Percentiles rank a stretch among this genome's conserved stretches.
Conservation (phyloP, 2,329 filamentous ascomycete genomes). For the Talaromyces sp. region DNA sequence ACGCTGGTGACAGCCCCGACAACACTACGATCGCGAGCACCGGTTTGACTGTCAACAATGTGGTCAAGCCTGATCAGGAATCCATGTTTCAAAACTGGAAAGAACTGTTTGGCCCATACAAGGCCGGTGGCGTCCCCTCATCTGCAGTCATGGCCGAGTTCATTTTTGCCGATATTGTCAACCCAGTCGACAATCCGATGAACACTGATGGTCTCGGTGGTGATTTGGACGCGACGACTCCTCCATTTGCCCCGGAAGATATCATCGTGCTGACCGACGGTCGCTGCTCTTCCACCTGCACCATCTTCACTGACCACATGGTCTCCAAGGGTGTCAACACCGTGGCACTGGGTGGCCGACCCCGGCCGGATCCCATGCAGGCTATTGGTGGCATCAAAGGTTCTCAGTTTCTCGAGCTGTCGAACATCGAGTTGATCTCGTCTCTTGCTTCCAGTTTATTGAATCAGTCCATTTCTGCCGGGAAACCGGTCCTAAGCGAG, state of each 20-base stretch:
- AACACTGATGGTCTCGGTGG: constrained; percentile 19
- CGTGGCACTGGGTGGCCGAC: constrained; percentile 53
- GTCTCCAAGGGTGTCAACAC: constrained; percentile 41
- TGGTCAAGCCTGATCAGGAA: constrained; percentile 20
- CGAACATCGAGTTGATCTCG: constrained; percentile 15
- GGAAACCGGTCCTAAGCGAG: neutral
- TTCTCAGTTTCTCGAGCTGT: constrained; percentile 11
- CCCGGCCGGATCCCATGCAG: constrained; percentile 49
- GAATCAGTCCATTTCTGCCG: neutral
- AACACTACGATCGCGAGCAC: neutral
- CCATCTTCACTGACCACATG: constrained; percentile 17
- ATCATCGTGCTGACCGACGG: constrained; percentile 7
- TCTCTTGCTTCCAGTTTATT: neutral
- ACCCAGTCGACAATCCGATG: constrained; percentile 13
- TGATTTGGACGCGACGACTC: constrained; percentile 12
- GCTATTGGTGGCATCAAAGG: constrained; percentile 57
- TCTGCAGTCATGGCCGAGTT: constrained; percentile 21
- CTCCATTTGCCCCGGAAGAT: constrained; percentile 18
- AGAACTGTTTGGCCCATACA: constrained; percentile 37
- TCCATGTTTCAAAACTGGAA: constrained; percentile 37
- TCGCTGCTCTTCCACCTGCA: constrained; percentile 16
- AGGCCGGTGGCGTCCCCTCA: constrained; percentile 14
- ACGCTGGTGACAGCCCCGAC: constrained; percentile 8
- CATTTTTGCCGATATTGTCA: constrained; percentile 16
- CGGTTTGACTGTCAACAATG: neutral